These are phyloP conservation scores for Fraxinus sp. DNA, from an alignment of 305 asterid genomes.

Conservation along the genomic window DNA sequence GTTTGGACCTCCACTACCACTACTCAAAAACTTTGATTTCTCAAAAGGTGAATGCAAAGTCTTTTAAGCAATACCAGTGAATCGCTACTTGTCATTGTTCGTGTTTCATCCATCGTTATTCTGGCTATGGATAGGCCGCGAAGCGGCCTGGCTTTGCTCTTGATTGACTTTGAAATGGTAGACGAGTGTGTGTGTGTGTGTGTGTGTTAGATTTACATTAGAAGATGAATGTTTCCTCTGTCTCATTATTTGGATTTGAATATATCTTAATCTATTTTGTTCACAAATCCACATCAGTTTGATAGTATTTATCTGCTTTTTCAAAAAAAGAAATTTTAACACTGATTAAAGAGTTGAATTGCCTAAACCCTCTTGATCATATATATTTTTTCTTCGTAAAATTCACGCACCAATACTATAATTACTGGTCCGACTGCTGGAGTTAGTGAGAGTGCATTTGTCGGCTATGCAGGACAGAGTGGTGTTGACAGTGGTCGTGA, in stretches of 20 bases:
- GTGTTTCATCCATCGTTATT: neutral
- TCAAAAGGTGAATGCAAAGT: neutral
- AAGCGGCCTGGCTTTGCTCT: neutral
- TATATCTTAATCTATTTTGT: neutral
- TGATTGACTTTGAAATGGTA: neutral
- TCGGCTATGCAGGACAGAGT: slow-evolving; percentile 17
- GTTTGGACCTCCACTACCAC: neutral
- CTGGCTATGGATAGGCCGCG: neutral
- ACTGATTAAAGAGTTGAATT: neutral
- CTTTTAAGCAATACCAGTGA: too few species aligned
- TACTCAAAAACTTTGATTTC: neutral
- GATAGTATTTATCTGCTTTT: neutral
- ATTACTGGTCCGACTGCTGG: neutral
- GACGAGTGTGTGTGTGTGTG: neutral
- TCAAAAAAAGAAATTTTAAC: neutral
- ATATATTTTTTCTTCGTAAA: too few species aligned
- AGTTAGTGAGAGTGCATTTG: slow-evolving; percentile 29
- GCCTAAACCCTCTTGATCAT: neutral
- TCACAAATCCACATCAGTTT: neutral
- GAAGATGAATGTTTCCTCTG: neutral
- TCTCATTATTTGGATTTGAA: neutral
- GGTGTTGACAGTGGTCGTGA: slow-evolving; percentile 26
- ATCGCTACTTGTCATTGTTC: neutral
- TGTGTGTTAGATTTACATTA: neutral
- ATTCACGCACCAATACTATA: neutral